phyloP scores from a whole-genome alignment of 129 eudicot species.

The Flaveria robusta region DNA sequence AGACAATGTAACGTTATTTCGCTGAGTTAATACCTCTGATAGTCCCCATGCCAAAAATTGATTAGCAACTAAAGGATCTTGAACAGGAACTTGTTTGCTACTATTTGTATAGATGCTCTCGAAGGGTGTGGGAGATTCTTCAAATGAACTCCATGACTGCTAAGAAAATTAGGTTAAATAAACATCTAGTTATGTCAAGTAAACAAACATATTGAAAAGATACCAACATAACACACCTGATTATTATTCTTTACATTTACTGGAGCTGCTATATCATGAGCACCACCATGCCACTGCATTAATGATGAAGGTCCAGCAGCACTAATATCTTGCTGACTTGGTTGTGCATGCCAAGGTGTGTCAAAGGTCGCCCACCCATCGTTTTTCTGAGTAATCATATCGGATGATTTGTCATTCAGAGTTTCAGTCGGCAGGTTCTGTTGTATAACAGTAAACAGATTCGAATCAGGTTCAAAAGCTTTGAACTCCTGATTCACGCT shows the following conservation, averaged over 20 bases:
- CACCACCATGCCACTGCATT: conserved; percentile 44
- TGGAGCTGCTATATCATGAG: conserved; percentile 41
- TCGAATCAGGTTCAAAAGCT: conserved; percentile 45
- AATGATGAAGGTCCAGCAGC: conserved; percentile 43
- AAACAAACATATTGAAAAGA: conserved; percentile 6
- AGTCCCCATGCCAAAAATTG: conserved; percentile 32
- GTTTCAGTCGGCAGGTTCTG: conserved; percentile 43
- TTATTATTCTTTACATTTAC: conserved; percentile 37
- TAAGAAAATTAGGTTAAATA: conserved; percentile 18
- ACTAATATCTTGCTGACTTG: conserved; percentile 41
- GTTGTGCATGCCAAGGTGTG: conserved; percentile 48
- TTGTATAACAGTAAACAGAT: conserved; percentile 41
- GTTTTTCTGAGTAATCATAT: conserved; percentile 36
- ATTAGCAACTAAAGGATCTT: conserved; percentile 36
- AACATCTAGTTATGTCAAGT: not conserved
- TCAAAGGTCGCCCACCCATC: conserved; percentile 99
- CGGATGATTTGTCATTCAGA: conserved; percentile 35
- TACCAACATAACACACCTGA: conserved; percentile 43
- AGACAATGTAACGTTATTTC: not conserved
- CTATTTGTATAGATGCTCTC: conserved; percentile 30
- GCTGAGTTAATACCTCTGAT: conserved; percentile 40
- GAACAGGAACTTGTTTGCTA: conserved; percentile 39
- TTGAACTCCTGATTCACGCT: conserved; percentile 43
- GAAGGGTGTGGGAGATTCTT: conserved; percentile 36
- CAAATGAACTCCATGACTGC: conserved; percentile 78